Evolutionary conservation across 352 stramenopile genomes (phyloP).

Genomic region (Halophytophthora polymorphica): DNA sequence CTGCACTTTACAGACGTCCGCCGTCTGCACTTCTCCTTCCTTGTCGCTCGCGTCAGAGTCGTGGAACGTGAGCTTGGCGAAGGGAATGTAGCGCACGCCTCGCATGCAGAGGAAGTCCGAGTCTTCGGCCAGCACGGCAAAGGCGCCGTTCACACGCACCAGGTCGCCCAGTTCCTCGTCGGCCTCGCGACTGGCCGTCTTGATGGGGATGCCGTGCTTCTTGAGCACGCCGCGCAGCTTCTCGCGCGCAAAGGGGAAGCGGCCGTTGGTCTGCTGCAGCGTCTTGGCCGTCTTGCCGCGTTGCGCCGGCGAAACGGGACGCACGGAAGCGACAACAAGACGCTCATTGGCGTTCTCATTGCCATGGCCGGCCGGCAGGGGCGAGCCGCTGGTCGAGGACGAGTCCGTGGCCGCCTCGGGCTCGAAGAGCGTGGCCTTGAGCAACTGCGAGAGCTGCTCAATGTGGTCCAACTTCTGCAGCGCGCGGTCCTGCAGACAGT

Average conservation of each 20-base stretch:
- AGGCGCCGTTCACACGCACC: slow-evolving; percentile 48
- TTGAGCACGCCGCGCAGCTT: slow-evolving; percentile 60
- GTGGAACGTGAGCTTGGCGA: slow-evolving; percentile 41
- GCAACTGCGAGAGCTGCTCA: slow-evolving; percentile 24
- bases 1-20: slow-evolving; percentile 22
- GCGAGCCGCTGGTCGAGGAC: not conserved
- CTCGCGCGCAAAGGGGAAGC: slow-evolving; percentile 75
- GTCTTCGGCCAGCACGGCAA: slow-evolving; percentile 75
- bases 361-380: slow-evolving; percentile 8
- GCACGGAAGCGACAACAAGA: not conserved
- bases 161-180: slow-evolving; percentile 73
- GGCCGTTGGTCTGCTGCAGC: slow-evolving; percentile 60
- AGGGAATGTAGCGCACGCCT: slow-evolving; percentile 79
- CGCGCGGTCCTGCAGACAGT: slow-evolving; percentile 50
- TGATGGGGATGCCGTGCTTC: slow-evolving; percentile 44
- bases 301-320: slow-evolving; percentile 6
- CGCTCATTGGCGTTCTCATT: not conserved
- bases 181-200: slow-evolving; percentile 61
- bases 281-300: slow-evolving; percentile 17
- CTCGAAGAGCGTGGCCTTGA: slow-evolving; percentile 22
- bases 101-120: slow-evolving; percentile 90
- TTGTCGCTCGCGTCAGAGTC: too few species aligned
- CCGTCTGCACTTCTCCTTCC: slow-evolving; percentile 1
- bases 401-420: not conserved
- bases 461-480: slow-evolving; percentile 54